phyloP scores from a whole-genome alignment of 2,329 filamentous ascomycete genomes.

The Scedosporium apiospermum region DNA sequence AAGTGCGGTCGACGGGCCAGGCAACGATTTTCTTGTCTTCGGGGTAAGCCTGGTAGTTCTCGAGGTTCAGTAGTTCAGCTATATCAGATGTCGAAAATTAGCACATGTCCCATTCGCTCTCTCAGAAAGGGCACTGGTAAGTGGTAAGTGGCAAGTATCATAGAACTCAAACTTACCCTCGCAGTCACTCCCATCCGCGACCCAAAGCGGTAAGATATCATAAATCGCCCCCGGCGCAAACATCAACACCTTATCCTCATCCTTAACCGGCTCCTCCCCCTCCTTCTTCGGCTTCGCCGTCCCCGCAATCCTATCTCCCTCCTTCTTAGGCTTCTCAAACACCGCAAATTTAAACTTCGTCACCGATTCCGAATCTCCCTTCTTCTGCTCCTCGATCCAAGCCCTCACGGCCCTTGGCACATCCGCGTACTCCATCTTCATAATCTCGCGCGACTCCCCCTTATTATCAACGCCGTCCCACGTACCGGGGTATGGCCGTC shows the following conservation, averaged over 20 bases:
- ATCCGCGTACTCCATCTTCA: conserved; percentile 25
- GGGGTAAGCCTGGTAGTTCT: conserved; percentile 17
- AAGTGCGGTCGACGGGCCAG: conserved; percentile 19
- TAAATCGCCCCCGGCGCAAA: conserved; percentile 34
- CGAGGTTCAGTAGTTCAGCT: conserved; percentile 15
- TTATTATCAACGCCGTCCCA: conserved; percentile 32
- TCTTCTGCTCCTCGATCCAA: conserved; percentile 31
- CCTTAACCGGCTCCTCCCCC: conserved; percentile 7
- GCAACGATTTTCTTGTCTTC: conserved; percentile 19
- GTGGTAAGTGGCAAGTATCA: too few relatives aligned
- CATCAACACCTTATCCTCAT: conserved; percentile 24
- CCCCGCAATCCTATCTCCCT: conserved; percentile 24
- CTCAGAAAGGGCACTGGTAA: background rate
- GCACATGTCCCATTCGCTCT: background rate
- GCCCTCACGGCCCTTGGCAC: conserved; percentile 23
- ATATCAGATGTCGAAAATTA: background rate
- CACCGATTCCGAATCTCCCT: conserved; percentile 11
- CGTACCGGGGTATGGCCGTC: conserved; percentile 24
- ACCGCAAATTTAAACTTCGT: conserved; percentile 24
- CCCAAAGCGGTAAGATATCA: conserved; percentile 31
- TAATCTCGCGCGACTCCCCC: conserved; percentile 24
- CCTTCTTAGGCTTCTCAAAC: conserved; percentile 21
- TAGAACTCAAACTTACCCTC: conserved; percentile 18
- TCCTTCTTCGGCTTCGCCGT: conserved; percentile 12
- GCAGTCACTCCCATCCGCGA: conserved; percentile 25